Conservation (phyloP, 306 rosid species). For the Geum urbanum region DNA sequence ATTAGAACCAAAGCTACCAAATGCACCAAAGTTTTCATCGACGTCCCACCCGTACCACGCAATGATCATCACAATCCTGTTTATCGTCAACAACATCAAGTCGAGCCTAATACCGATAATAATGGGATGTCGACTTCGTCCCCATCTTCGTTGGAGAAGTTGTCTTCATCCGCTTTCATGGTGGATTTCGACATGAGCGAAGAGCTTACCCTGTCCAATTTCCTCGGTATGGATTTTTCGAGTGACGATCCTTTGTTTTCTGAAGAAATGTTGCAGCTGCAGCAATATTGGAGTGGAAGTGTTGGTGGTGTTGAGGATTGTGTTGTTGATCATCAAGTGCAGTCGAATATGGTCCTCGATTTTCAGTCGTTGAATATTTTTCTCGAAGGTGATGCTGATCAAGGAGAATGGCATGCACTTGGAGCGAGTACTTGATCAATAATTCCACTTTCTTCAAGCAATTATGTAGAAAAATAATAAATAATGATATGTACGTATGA, state of each 20-base stretch:
- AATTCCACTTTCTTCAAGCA: not conserved
- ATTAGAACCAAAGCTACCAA: constrained; percentile 25
- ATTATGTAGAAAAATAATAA: no score
- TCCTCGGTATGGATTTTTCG: constrained; percentile 5
- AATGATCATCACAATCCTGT: not conserved
- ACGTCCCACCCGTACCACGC: not conserved
- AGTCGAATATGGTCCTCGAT: not conserved
- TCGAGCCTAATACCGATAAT: not conserved
- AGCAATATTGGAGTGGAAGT: not conserved
- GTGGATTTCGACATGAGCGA: constrained; percentile 4
- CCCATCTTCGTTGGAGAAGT: not conserved
- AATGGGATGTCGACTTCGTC: not conserved
- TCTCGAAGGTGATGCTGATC: not conserved
- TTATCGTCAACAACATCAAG: not conserved
- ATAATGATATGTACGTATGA: no score
- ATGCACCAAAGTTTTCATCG: constrained; percentile 22
- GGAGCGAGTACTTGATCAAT: constrained; percentile 7
- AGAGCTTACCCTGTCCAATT: constrained; percentile 13
- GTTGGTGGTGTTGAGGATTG: not conserved
- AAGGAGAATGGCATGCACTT: constrained; percentile 11
- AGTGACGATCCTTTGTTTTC: not conserved
- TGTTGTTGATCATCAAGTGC: constrained; percentile 8
- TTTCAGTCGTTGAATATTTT: constrained; percentile 12
- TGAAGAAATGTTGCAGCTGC: constrained; percentile 9
- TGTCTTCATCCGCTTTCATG: constrained; percentile 3